Conservation (phyloP, 805 yeast genomes). For the Lachancea sp. region DNA sequence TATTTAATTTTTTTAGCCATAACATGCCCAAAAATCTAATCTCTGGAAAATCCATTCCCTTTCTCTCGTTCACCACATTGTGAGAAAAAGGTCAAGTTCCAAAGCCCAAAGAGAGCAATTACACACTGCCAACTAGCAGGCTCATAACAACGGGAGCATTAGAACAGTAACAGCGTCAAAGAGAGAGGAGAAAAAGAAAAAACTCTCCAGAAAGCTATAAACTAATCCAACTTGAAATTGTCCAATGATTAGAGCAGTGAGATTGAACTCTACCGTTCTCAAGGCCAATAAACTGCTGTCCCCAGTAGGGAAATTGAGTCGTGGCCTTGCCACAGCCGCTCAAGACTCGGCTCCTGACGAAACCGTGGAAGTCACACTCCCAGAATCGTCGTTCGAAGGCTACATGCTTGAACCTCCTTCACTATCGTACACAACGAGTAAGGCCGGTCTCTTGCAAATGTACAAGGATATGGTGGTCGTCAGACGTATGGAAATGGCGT, state of each 20-base stretch:
- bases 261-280: slow-evolving; percentile 1
- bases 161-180: no score
- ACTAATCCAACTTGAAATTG: no score
- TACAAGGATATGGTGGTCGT: slow-evolving; percentile 92
- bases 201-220: no score
- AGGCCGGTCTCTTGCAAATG: slow-evolving; percentile 78
- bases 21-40: not conserved
- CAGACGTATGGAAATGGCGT: slow-evolving; percentile 98
- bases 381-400: slow-evolving; percentile 77
- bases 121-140: no score
- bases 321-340: slow-evolving; percentile 19
- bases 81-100: not conserved
- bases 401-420: slow-evolving; percentile 74
- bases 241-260: slow-evolving; percentile 7
- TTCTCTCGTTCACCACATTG: not conserved
- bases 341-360: slow-evolving; percentile 20
- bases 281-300: not conserved
- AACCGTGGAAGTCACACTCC: slow-evolving; percentile 50
- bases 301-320: slow-evolving; percentile 4
- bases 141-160: no score
- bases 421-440: slow-evolving; percentile 69
- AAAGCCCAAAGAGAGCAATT: not conserved
- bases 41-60: not conserved
- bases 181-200: no score
- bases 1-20: not conserved